Evolutionary conservation across 495 filamentous ascomycete genomes (phyloP), one percentile per base, ranked within the genome.

Genomic region (Hypomontagnella monticulosa): DNA sequence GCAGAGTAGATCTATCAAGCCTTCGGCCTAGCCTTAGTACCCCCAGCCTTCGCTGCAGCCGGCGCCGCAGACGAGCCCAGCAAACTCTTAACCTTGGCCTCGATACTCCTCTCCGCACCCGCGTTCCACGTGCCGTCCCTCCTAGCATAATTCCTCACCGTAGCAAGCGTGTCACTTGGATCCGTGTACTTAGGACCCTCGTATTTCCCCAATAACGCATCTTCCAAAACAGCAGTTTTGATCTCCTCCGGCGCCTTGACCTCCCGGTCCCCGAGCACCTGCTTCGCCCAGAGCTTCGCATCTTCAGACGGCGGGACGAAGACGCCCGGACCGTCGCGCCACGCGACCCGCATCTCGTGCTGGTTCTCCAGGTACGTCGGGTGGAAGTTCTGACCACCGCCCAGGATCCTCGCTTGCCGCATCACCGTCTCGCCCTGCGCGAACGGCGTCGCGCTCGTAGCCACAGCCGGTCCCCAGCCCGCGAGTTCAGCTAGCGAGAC

Each of bases 171-270:
- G 41, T 83, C 77, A 1, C 15, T 46, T 9, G 67, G 23, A 1
- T 76, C 75, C 9, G 66, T 71, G 37, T 69, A 72, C 57, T 64
- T 49, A 0, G 75, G 65, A 0, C 59, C 49, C 33, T 40, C 67
- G 64, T 85, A 82, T 40, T 73, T 72, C 33, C 82, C 82, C 16
- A 72, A 68, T 51, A 84, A 49, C 27, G 71, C 70, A 42, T 71
- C 56, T 41, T 83, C 76, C 6, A 80, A 19, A 9, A 83, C 71
- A 4, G 70, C 72, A 33, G 66, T 61, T 71, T 75, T 79, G 30
- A 73, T 74, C 55, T 64, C 68, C 12, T 30, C 36, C 8, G 60
- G 48, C 2, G 73, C 18, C 15, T 61, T 59, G 23, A 71, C 20
- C 7, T 19, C 30, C 57, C 32, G 18, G 12, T 44, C 49, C 34